Evolutionary conservation across 768 basidiomycete species (phyloP), one percentile per base, ranked within the genome.

Genomic region (Amanita phalloides): DNA sequence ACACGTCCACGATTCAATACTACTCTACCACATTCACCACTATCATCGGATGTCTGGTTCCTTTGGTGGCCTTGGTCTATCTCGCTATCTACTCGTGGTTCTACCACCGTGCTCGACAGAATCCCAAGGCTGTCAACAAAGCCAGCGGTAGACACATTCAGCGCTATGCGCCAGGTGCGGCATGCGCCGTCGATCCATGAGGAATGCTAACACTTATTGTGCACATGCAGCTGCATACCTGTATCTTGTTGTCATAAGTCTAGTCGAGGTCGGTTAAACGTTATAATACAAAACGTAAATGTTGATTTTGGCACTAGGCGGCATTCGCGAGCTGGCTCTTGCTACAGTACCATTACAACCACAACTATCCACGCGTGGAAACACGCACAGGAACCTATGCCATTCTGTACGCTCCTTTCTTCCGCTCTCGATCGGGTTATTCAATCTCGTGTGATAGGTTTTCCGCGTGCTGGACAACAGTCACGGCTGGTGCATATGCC

Each of bases 261-360:
- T 82, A 50, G 67, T 71, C 7, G 71, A 74, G 67, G 80, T 78
- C 54, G 48, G 41, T 11, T 39, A 41, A 45, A 42, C 4, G 10
- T 48, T 11, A 4, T 28, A 23, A 25, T 14, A 14, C 13, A 23
- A 23, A 26, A 25, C 6, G 6, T 32, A 36, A 14, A 45, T 26
- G 48, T 26, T 48, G 4, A 20, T 23, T 35, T 55, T 11, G 23
- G n/a, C 41, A 36, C 53, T 41, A 39, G 82, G 62, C 76, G 20
- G 78, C 79, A 3, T 64, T 78, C 36, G 64, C 77, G 43, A 76
- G 72, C 56, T 84, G 82, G 82, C 65, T 84, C 46, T 60, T 81
- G 26, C 61, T 79, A 4, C 79, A 82, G 59, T 82, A 76, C 62
- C 66, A 66, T 28, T 73, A 73, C 62, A 73, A 77, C 46, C 60